These are phyloP conservation scores for Pittosporum tobira DNA, from an alignment of 129 eudicot genomes.

Conservation along the genomic window DNA sequence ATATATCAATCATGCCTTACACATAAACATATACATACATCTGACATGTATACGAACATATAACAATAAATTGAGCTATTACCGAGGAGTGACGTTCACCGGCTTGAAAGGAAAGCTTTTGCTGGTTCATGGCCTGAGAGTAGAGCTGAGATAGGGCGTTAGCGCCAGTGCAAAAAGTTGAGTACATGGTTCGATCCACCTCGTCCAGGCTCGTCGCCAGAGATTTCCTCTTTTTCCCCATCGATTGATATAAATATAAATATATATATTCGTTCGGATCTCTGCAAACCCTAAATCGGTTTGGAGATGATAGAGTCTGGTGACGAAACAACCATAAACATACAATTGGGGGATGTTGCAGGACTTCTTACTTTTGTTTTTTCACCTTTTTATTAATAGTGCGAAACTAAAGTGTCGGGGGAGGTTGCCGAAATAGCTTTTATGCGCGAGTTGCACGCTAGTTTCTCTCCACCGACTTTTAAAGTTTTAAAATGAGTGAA, in stretches of 20 bases:
- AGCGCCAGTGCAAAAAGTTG: slow-evolving; percentile 62
- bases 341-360: no score
- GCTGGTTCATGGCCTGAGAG: slow-evolving; percentile 70
- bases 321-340: background rate
- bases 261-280: background rate
- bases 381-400: no score
- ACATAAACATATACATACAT: background rate
- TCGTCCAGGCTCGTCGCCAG: slow-evolving; percentile 72
- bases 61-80: background rate
- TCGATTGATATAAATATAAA: background rate
- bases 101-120: slow-evolving; percentile 62
- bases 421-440: no score
- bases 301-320: background rate
- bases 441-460: background rate
- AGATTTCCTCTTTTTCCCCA: slow-evolving; percentile 60
- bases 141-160: slow-evolving; percentile 79
- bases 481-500: no score
- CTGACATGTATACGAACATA: background rate
- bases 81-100: slow-evolving; percentile 85
- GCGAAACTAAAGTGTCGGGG: no score
- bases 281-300: background rate
- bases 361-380: no score
- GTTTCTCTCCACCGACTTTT: no score
- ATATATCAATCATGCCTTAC: no score
- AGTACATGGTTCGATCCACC: slow-evolving; percentile 84